Conservation (phyloP, 192 early-diverging fungal genomes). For the Ambispora gerdemannii region DNA sequence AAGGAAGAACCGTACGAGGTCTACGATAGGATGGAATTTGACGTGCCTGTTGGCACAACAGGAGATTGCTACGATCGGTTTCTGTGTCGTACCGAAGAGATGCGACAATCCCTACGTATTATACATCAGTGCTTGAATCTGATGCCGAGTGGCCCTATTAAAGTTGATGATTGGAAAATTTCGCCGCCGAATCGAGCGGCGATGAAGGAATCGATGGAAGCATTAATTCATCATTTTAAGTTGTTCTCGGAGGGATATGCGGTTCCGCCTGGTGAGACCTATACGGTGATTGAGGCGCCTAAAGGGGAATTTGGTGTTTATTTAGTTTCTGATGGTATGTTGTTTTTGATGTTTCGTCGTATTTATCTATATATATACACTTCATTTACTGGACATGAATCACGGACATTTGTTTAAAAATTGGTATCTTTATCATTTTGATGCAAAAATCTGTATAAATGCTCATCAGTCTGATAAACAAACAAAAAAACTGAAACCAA, state of each 20-base stretch:
- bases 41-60: slow-evolving; percentile 91
- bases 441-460: too few relatives aligned
- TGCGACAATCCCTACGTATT: slow-evolving; percentile 95
- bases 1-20: slow-evolving; percentile 95
- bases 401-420: slow-evolving; percentile 7
- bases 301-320: slow-evolving; percentile 93
- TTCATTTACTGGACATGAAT: too few relatives aligned
- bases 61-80: slow-evolving; percentile 97
- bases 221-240: slow-evolving; percentile 99
- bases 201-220: slow-evolving; percentile 99
- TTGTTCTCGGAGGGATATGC: slow-evolving; percentile 98
- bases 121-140: slow-evolving; percentile 94
- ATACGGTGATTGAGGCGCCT: slow-evolving; percentile 95
- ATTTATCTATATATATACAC: too few relatives aligned
- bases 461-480: too few relatives aligned
- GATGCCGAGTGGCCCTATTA: slow-evolving; percentile 91
- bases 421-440: too few relatives aligned
- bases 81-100: slow-evolving; percentile 96
- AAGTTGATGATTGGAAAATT: slow-evolving; percentile 98
- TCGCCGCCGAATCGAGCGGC: slow-evolving; percentile 83
- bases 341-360: background rate
- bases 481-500: too few relatives aligned
- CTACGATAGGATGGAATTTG: slow-evolving; percentile 93
- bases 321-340: slow-evolving; percentile 21
- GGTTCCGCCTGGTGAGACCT: slow-evolving; percentile 96